These are phyloP conservation scores for Rhodotorula sp. DNA, from an alignment of 1,284 basidiomycete species.

Conservation along the genomic window DNA sequence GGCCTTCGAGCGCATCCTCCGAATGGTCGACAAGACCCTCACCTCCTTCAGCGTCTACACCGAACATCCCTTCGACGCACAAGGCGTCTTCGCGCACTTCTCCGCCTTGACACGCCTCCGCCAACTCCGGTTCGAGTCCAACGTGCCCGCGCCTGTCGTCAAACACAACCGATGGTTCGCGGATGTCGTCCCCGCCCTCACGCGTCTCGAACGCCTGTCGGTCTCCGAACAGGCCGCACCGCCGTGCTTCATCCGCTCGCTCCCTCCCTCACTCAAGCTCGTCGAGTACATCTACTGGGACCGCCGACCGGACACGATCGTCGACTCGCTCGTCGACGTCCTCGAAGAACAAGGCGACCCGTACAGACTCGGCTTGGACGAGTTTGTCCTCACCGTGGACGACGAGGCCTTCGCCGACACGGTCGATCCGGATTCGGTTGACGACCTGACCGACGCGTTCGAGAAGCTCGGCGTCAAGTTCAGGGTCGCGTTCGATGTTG, in stretches of 20 bases:
- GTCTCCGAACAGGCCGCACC: conserved; percentile 10
- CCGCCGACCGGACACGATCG: not conserved
- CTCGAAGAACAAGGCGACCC: not conserved
- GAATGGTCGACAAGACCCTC: not conserved
- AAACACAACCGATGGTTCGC: not conserved
- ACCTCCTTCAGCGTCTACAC: conserved; percentile 7
- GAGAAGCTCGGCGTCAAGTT: not conserved
- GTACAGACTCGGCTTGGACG: not conserved
- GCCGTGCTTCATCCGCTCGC: not conserved
- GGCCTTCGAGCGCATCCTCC: not conserved
- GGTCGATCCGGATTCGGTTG: not conserved
- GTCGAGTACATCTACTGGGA: conserved; percentile 11
- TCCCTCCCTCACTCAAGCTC: not conserved
- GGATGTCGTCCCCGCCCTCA: not conserved
- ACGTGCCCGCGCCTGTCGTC: not conserved
- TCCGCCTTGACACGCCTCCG: not conserved
- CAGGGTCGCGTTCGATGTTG: not conserved
- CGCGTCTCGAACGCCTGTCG: not conserved
- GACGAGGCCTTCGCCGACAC: conserved; percentile 5
- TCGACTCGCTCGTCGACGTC: not conserved
- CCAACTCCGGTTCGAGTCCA: conserved; percentile 2
- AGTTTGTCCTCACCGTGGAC: conserved; percentile 3
- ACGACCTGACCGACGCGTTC: not conserved
- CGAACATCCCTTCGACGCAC: not conserved
- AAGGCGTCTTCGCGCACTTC: not conserved